Evolutionary conservation across 306 rosid genomes (phyloP).

Genomic region (Vigna mungo): DNA sequence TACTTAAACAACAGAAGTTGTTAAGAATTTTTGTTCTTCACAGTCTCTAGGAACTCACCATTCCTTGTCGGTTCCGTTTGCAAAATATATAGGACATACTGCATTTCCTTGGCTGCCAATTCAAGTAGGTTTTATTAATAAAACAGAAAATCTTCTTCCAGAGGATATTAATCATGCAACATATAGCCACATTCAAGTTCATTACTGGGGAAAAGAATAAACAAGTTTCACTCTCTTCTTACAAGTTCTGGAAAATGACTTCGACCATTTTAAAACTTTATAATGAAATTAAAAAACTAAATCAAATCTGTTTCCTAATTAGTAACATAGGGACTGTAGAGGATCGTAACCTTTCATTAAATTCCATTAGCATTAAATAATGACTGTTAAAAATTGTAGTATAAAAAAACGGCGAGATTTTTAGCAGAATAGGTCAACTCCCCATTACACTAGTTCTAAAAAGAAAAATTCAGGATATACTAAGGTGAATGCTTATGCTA

Average conservation of each 20-base stretch:
- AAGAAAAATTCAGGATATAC: no score
- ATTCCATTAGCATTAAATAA: no score
- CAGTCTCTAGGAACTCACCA: constrained; percentile 9
- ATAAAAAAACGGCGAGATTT: no score
- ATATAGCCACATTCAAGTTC: background rate
- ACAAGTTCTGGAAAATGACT: constrained; percentile 31
- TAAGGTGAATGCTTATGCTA: no score
- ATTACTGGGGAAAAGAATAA: constrained; percentile 6
- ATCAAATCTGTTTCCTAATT: background rate
- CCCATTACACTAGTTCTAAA: no score
- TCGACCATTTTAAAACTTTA: background rate
- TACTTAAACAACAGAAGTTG: background rate
- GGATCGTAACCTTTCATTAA: no score
- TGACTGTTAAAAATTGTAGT: no score
- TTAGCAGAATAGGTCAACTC: no score
- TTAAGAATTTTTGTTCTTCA: background rate
- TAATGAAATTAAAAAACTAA: background rate
- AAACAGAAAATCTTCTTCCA: constrained; percentile 23
- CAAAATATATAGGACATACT: background rate
- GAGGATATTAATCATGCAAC: constrained; percentile 1
- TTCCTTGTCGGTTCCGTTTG: constrained; percentile 12
- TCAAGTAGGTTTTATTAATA: constrained; percentile 4
- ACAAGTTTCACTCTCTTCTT: background rate
- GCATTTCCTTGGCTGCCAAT: constrained; percentile 40
- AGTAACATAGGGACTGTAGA: no score